Evolutionary conservation across 2,329 filamentous ascomycete species (phyloP).

Genomic region (Penicillium brasilianum): DNA sequence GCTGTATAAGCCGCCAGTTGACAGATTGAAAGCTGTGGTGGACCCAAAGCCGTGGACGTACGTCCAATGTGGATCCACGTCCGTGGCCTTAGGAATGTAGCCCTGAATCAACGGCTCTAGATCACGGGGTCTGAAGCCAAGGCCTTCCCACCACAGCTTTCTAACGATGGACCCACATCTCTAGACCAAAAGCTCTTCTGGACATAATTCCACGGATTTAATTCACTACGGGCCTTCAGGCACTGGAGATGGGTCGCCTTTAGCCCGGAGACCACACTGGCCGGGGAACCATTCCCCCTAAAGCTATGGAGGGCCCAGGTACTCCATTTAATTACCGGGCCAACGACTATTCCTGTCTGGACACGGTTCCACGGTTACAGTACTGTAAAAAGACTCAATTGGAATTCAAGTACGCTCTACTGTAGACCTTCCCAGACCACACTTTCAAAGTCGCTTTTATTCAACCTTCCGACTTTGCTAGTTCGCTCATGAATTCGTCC

Average conservation of each 20-base stretch:
- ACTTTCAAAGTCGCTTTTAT: neutral
- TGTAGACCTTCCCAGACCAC: neutral
- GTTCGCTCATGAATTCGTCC: slow-evolving; percentile 7
- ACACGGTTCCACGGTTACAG: too few relatives aligned
- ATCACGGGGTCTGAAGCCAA: slow-evolving; percentile 9
- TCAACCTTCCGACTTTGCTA: neutral
- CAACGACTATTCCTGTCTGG: too few relatives aligned
- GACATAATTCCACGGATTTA: too few relatives aligned
- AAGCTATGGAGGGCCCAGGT: too few relatives aligned
- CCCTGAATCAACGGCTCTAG: slow-evolving; percentile 9
- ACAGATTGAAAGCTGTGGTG: neutral
- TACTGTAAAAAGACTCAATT: too few relatives aligned
- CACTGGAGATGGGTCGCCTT: neutral
- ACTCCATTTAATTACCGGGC: too few relatives aligned
- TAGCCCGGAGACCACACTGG: neutral
- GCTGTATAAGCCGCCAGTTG: slow-evolving; percentile 6
- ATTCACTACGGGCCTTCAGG: neutral
- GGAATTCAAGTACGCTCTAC: too few relatives aligned
- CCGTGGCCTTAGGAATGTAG: neutral
- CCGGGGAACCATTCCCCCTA: too few relatives aligned
- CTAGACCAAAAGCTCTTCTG: too few relatives aligned
- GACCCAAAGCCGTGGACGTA: slow-evolving; percentile 8
- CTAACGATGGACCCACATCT: too few relatives aligned
- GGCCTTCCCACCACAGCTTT: too few relatives aligned
- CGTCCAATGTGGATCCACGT: slow-evolving; percentile 10